Evolutionary conservation across 1,284 basidiomycete genomes (phyloP).

Genomic region (Cutaneotrichosporon cavernicola): DNA sequence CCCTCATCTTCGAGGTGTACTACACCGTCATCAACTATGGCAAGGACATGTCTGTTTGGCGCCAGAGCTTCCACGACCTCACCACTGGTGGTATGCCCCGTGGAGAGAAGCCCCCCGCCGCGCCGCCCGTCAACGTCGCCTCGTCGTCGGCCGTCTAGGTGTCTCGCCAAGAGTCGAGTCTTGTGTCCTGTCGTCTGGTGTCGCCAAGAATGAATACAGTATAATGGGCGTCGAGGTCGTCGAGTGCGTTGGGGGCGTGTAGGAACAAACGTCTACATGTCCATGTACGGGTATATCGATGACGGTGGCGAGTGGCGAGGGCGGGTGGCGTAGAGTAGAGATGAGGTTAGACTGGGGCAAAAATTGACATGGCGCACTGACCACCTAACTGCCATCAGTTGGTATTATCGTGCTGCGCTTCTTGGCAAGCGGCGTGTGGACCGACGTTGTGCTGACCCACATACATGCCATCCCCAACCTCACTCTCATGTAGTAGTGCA

Average conservation of each 20-base stretch:
- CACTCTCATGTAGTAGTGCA: too few relatives aligned
- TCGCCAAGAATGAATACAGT: not conserved
- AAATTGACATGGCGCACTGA: not conserved
- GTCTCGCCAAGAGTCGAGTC: not conserved
- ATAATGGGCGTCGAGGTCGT: not conserved
- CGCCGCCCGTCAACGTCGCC: not conserved
- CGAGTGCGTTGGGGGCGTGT: not conserved
- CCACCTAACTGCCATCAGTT: not conserved
- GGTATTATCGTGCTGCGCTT: too few relatives aligned
- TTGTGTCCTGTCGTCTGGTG: not conserved
- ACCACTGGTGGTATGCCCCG: conserved; percentile 15
- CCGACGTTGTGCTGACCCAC: too few relatives aligned
- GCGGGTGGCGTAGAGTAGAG: not conserved
- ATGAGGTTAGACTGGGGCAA: not conserved
- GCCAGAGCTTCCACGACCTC: conserved; percentile 39
- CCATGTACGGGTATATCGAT: not conserved
- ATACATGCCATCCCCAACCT: too few relatives aligned
- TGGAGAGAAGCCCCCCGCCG: not conserved
- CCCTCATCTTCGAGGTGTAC: conserved; percentile 40
- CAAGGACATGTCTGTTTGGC: conserved; percentile 29
- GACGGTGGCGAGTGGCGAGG: not conserved
- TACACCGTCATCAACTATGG: conserved; percentile 36
- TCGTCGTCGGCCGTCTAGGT: conserved; percentile 1
- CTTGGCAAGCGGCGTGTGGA: too few relatives aligned
- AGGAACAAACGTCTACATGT: too few relatives aligned